These are phyloP conservation scores for Dioszegia crocea DNA, from an alignment of 768 basidiomycete genomes.

Conservation along the genomic window DNA sequence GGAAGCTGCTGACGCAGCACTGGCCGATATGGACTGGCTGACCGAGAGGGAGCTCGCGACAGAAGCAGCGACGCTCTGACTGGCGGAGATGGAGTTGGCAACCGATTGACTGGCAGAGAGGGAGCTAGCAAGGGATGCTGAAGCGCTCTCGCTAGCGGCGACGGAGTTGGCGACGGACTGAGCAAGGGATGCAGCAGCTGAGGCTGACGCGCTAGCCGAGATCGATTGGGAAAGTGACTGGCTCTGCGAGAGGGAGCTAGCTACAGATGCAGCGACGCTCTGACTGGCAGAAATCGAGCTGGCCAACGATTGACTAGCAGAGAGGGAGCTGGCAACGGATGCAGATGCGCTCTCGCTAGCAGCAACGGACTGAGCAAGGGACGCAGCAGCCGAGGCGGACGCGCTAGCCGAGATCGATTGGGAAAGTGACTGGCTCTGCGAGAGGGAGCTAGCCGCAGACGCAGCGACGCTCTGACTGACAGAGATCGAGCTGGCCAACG, in stretches of 20 bases:
- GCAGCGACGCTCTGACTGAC: not conserved
- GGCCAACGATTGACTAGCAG: not conserved
- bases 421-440: not conserved
- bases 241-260: slow-evolving; percentile 6
- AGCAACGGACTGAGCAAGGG: not conserved
- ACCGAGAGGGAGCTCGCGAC: not conserved
- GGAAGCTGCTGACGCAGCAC: not conserved
- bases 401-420: not conserved
- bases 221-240: slow-evolving; percentile 1
- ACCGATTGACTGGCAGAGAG: slow-evolving; percentile 5
- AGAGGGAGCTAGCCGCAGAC: not conserved
- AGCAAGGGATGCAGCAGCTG: not conserved
- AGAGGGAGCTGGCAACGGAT: slow-evolving; percentile 3
- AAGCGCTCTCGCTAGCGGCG: not conserved
- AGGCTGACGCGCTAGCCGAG: not conserved
- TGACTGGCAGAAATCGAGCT: slow-evolving; percentile 2
- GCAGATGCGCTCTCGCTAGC: slow-evolving; percentile 1
- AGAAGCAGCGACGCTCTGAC: not conserved
- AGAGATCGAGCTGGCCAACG: not conserved
- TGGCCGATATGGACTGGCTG: not conserved
- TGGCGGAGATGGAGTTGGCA: slow-evolving; percentile 4
- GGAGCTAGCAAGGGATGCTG: slow-evolving; percentile 3
- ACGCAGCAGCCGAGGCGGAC: not conserved
- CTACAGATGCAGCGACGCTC: slow-evolving; percentile 1
- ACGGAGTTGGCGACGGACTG: slow-evolving; percentile 1